Base-by-base conservation (phyloP, 257 asterid species). In the Solanum lycopersicoides region DNA sequence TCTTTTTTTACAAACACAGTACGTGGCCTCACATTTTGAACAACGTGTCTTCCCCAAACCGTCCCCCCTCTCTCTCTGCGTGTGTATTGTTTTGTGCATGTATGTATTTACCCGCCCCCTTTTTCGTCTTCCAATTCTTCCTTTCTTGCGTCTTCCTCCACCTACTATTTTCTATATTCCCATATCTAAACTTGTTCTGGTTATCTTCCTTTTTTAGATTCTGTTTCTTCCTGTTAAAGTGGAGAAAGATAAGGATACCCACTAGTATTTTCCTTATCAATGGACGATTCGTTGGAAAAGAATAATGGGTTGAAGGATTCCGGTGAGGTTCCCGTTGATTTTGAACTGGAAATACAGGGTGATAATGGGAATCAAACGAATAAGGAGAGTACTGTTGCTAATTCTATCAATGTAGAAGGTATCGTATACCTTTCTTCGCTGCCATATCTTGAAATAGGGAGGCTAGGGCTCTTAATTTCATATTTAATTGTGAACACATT, bases 261-360 rank as follows among this genome's bases (percentile, higher is more conserved):
- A 34, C 28, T 53, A 28, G 37, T 50, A n/a, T 59, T 74, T 32
- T 4, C 69, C 42, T 72, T 72, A 10, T 35, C 65, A 35, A 82
- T 86, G 89, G 71, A 65, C 66, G 86, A 63, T 35, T 69, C 34
- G 42, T 30, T n/a, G 65, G 86, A 73, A 72, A 53, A 35, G 60
- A 32, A 83, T 63, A 59, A 72, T 71, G 47, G 75, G 25, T 79
- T 79, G 45, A 30, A 32, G 63, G 60, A 88, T 85, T 87, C 90
- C 2, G 86, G 80, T 47, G 86, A 88, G 28, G 84, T 83, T 71
- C 66, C 87, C 6, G 90, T 88, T 84, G 86, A 87, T 41, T 53
- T 25, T 60, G 85, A 86, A 59, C 37, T 80, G 32, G 91, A 82
- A 68, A 86, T 82, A 16, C 68, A 50, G 20, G 85, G 30, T 16